Conservation (phyloP, 805 yeast genomes). For the Schwanniomyces pseudopolymorphus region DNA sequence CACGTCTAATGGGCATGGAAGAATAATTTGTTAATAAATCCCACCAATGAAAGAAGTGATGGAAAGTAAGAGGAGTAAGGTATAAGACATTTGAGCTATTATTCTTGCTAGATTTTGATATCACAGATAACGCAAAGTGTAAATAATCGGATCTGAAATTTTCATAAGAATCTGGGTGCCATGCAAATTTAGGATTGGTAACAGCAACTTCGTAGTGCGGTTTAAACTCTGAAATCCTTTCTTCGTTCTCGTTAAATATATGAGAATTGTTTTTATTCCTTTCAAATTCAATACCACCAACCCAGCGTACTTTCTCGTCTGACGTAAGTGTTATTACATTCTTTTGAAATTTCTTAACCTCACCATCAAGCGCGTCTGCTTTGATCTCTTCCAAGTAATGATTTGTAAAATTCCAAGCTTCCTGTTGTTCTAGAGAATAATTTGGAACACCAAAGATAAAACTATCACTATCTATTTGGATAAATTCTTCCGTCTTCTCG, state of each 20-base stretch:
- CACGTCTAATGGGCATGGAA: constrained; percentile 37
- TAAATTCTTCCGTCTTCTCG: constrained; percentile 47
- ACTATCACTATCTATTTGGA: constrained; percentile 53
- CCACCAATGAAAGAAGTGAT: constrained; percentile 46
- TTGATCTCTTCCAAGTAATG: constrained; percentile 11
- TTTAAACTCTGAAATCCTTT: constrained; percentile 47
- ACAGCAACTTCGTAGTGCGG: constrained; percentile 67
- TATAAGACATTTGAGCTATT: constrained; percentile 35
- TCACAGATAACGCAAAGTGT: constrained; percentile 50
- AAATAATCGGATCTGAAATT: constrained; percentile 82
- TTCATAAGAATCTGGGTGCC: constrained; percentile 73
- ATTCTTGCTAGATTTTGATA: constrained; percentile 29
- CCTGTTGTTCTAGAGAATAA: constrained; percentile 35
- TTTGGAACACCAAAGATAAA: constrained; percentile 60
- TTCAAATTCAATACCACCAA: constrained; percentile 71
- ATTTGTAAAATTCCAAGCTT: constrained; percentile 31
- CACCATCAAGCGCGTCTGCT: constrained; percentile 21
- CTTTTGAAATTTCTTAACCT: constrained; percentile 35
- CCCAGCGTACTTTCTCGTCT: constrained; percentile 73
- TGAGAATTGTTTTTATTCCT: constrained; percentile 42
- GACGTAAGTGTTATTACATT: constrained; percentile 54
- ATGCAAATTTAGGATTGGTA: constrained; percentile 54
- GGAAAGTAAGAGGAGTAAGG: constrained; percentile 38
- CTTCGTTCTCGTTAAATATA: constrained; percentile 36
- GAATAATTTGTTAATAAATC: constrained; percentile 28